Evolutionary conservation across 2,329 filamentous ascomycete genomes (phyloP).

Genomic region (Colletotrichum sp.): DNA sequence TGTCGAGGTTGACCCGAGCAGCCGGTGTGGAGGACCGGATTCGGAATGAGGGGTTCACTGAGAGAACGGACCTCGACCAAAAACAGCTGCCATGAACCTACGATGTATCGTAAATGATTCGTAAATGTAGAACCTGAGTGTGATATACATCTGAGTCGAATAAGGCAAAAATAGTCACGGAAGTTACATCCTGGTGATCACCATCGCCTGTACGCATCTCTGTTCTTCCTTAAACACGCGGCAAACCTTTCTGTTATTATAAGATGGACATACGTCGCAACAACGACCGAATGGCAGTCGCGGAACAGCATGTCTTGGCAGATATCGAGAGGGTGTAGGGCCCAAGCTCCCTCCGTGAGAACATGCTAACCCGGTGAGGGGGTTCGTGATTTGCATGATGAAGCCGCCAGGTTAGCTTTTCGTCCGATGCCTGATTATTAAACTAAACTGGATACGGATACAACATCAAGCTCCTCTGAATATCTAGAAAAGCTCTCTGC

Average conservation of each 20-base stretch:
- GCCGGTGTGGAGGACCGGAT: background rate
- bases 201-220: background rate
- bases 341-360: background rate
- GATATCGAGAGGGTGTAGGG: background rate
- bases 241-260: background rate
- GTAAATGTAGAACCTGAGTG: background rate
- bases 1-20: background rate
- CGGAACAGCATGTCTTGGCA: background rate
- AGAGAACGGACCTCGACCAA: background rate
- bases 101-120: background rate
- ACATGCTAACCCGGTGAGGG: background rate
- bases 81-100: background rate
- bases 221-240: accelerated
- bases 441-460: background rate
- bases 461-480: background rate
- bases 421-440: background rate
- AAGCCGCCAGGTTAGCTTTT: background rate
- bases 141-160: background rate
- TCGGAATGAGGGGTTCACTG: background rate
- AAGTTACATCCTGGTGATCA: background rate
- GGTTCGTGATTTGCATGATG: background rate
- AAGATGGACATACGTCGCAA: background rate
- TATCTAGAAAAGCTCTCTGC: background rate
- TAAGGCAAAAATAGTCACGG: background rate
- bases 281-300: background rate